These are phyloP conservation scores for Umbilicaria muhlenbergii DNA, from an alignment of 495 filamentous ascomycete genomes.

Conservation along the genomic window DNA sequence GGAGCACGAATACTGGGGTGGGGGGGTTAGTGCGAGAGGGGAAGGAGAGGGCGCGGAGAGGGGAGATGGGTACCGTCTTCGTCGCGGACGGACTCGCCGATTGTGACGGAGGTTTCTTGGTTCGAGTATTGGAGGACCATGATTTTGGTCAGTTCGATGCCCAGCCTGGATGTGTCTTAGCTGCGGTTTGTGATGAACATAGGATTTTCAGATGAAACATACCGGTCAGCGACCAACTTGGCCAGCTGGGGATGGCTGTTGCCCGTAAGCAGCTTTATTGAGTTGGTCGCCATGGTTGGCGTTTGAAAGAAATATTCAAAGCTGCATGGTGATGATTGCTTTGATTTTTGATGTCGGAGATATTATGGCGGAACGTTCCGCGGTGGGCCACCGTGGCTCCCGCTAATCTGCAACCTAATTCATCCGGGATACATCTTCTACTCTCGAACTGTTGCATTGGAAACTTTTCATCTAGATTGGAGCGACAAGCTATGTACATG, in stretches of 20 bases:
- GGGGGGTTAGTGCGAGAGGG: constrained; percentile 3
- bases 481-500: too few relatives aligned
- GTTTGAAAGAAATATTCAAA: background rate
- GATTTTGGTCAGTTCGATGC: constrained; percentile 85
- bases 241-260: constrained; percentile 90
- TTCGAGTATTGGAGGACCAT: constrained; percentile 94
- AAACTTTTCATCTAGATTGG: too few relatives aligned
- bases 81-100: constrained; percentile 91
- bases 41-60: constrained; percentile 1
- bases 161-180: constrained; percentile 41
- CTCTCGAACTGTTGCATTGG: too few relatives aligned
- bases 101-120: constrained; percentile 92
- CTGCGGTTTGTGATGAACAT: constrained; percentile 1
- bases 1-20: constrained; percentile 74
- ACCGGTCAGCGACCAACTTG: constrained; percentile 83
- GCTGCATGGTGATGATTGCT: background rate
- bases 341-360: background rate
- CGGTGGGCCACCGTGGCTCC: too few relatives aligned
- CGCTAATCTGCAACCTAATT: too few relatives aligned
- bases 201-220: constrained; percentile 13
- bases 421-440: too few relatives aligned
- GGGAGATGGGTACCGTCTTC: constrained; percentile 56
- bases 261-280: constrained; percentile 89
- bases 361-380: too few relatives aligned
- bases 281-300: constrained; percentile 56